Evolutionary conservation across 2,329 filamentous ascomycete species (phyloP).

Genomic region (Sarocladium strictum): DNA sequence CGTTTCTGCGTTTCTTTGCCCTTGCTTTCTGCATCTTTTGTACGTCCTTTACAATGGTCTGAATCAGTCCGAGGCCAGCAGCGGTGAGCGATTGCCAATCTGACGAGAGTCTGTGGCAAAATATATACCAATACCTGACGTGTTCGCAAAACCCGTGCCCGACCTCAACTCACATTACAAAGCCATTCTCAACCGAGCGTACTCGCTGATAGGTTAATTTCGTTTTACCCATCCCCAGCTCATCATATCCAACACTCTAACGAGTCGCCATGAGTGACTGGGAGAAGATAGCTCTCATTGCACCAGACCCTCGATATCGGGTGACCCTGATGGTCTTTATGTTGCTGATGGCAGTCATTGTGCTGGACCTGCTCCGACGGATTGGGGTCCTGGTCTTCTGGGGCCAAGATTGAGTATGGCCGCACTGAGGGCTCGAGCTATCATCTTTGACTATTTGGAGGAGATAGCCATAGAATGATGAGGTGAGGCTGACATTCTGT

Average conservation of each 20-base stretch:
- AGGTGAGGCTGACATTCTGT: too few species aligned
- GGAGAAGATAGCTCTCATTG: conserved; percentile 1
- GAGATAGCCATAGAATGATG: too few species aligned
- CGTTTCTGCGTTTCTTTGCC: background rate
- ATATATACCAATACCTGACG: too few species aligned
- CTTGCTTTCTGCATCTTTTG: background rate
- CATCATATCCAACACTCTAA: background rate
- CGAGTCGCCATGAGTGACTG: background rate
- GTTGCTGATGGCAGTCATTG: background rate
- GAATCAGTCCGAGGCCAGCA: background rate
- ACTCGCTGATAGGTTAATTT: too few species aligned
- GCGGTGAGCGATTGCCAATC: background rate
- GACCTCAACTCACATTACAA: too few species aligned
- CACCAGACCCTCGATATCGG: background rate
- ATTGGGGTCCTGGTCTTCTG: background rate
- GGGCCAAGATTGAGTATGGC: background rate
- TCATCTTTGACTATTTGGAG: too few species aligned
- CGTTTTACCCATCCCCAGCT: too few species aligned
- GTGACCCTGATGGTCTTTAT: background rate
- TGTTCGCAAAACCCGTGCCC: too few species aligned
- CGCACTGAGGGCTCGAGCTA: too few species aligned
- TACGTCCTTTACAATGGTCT: background rate
- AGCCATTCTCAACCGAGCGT: too few species aligned
- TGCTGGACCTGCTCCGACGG: background rate
- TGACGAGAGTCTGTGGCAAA: too few species aligned